Conservation (phyloP, 805 yeast genomes). For the Zygotorulaspora danielsina region DNA sequence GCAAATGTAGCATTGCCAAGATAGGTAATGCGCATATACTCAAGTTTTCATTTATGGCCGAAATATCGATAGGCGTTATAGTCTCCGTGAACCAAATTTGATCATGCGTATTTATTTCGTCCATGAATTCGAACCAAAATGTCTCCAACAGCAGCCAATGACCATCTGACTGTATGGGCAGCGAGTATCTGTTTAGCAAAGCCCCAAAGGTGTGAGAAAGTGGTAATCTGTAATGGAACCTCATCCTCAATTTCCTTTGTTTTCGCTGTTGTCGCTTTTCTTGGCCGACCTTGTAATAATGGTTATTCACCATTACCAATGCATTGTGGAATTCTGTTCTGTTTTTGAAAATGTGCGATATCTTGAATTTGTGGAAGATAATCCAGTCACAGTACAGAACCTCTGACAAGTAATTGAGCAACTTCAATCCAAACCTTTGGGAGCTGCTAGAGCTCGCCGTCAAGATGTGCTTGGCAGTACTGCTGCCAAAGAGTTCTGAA, state of each 20-base stretch:
- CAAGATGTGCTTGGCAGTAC: not conserved
- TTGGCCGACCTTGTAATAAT: not conserved
- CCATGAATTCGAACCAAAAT: conserved; percentile 28
- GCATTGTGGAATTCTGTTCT: conserved; percentile 17
- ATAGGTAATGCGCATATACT: conserved; percentile 22
- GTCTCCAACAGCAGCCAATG: conserved; percentile 28
- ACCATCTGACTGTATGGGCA: conserved; percentile 11
- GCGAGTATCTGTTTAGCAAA: conserved; percentile 4
- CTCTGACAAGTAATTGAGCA: not conserved
- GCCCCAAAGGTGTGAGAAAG: too few species aligned
- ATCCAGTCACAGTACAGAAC: not conserved
- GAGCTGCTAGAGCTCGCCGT: not conserved
- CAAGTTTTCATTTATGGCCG: conserved; percentile 21
- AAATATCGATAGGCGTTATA: conserved; percentile 13
- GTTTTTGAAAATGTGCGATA: conserved; percentile 7
- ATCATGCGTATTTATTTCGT: conserved; percentile 8
- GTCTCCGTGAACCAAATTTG: conserved; percentile 14
- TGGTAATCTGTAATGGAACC: not conserved
- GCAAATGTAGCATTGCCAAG: conserved; percentile 8
- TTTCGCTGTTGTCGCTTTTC: not conserved
- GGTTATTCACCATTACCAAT: conserved; percentile 1
- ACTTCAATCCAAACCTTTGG: not conserved
- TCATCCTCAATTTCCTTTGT: not conserved
- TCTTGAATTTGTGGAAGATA: not conserved
- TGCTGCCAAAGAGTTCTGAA: not conserved